phyloP scores from a whole-genome alignment of 2,329 filamentous ascomycete species.

The Aspergillus fumigatus region DNA sequence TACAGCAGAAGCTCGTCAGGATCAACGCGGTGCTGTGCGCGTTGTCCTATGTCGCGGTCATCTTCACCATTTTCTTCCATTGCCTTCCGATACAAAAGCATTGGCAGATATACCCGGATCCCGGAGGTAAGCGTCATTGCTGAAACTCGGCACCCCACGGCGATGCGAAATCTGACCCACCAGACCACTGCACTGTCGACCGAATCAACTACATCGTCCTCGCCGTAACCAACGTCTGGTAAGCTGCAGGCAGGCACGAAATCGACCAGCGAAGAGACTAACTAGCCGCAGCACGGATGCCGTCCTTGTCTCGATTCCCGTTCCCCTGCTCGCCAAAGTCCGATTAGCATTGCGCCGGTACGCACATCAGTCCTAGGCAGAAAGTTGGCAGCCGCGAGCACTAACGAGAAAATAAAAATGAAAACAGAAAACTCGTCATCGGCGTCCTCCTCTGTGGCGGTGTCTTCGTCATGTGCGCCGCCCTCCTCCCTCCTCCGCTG shows the following conservation, averaged over 20 bases:
- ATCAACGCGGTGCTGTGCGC: conserved; percentile 28
- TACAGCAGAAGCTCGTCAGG: conserved; percentile 37
- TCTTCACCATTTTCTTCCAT: conserved; percentile 33
- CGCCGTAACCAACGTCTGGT: conserved; percentile 36
- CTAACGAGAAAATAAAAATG: neutral
- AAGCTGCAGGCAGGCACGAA: conserved; percentile 5
- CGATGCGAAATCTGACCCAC: neutral
- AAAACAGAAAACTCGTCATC: conserved; percentile 34
- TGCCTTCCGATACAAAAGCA: conserved; percentile 37
- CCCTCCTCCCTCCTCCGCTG: conserved; percentile 42
- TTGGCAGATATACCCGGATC: conserved; percentile 42
- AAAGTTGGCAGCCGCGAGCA: neutral
- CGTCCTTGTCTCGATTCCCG: conserved; percentile 32
- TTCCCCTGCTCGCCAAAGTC: conserved; percentile 40
- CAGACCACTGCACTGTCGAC: conserved; percentile 29
- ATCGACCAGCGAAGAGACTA: neutral
- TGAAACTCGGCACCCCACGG: neutral
- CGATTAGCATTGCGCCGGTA: conserved; percentile 33
- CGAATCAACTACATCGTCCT: conserved; percentile 37
- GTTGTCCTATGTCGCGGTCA: conserved; percentile 30
- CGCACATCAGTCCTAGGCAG: neutral
- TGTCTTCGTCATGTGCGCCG: conserved; percentile 42
- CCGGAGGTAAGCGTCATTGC: conserved; percentile 28
- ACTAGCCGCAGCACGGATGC: conserved; percentile 1
- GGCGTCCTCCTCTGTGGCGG: conserved; percentile 41